Percentiles rank a stretch among this genome's conserved stretches.
Conservation (phyloP, 2,329 filamentous ascomycete genomes). For the Venturia asperata region DNA sequence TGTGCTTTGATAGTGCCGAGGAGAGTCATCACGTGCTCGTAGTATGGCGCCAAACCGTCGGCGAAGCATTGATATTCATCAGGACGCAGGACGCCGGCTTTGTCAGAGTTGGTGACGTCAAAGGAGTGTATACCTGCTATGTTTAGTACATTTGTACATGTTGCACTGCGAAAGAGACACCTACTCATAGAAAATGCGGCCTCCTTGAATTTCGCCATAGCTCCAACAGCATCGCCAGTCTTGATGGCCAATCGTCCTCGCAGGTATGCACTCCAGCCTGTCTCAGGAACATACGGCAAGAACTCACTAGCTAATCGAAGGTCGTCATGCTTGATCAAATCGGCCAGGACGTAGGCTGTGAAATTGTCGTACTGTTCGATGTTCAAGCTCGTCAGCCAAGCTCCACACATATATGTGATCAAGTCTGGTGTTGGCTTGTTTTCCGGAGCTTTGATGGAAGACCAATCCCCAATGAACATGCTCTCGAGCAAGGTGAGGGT, state of each 20-base stretch:
- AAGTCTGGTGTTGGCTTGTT: constrained; percentile 27
- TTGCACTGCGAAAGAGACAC: constrained; percentile 30
- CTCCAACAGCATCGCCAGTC: constrained; percentile 64
- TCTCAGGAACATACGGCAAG: constrained; percentile 55
- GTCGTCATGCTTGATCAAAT: constrained; percentile 39
- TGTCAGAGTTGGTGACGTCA: constrained; percentile 35
- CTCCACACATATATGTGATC: constrained; percentile 42
- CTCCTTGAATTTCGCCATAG: constrained; percentile 70
- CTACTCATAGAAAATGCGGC: constrained; percentile 76
- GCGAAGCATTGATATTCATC: constrained; percentile 63
- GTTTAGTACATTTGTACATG: not conserved
- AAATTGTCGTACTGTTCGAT: constrained; percentile 35
- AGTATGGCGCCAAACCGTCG: constrained; percentile 73
- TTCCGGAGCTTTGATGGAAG: constrained; percentile 27
- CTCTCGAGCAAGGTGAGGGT: constrained; percentile 33
- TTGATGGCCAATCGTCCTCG: constrained; percentile 73
- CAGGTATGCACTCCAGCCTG: constrained; percentile 63
- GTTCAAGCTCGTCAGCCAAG: constrained; percentile 38
- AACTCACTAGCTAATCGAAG: constrained; percentile 52
- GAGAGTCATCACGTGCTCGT: constrained; percentile 73
- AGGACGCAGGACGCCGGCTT: constrained; percentile 61
- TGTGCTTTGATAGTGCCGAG: constrained; percentile 73
- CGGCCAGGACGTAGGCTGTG: constrained; percentile 35
- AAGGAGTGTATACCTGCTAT: constrained; percentile 30
- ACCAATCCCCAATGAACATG: constrained; percentile 37